phyloP scores from a whole-genome alignment of 768 basidiomycete genomes.

The Hemileccinum rubropunctum region DNA sequence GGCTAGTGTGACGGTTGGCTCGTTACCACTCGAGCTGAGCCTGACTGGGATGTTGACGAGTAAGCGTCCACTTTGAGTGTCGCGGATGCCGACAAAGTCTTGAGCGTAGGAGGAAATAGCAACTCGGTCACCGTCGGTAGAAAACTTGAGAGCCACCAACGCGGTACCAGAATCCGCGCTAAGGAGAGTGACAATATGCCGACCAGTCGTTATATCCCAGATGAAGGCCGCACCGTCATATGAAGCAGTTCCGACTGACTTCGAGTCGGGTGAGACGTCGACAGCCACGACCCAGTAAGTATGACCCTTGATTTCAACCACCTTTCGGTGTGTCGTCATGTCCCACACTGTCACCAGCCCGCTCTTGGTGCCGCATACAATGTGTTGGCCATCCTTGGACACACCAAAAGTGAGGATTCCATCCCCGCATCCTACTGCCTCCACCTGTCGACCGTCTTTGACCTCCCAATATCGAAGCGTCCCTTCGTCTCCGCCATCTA shows the following conservation, averaged over 20 bases:
- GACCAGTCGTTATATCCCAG: constrained; percentile 14
- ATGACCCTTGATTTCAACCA: constrained; percentile 10
- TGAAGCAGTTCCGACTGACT: constrained; percentile 9
- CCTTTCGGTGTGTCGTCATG: neutral
- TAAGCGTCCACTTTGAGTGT: constrained; percentile 3
- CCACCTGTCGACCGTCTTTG: neutral
- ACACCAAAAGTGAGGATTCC: constrained; percentile 7
- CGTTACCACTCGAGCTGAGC: constrained; percentile 12
- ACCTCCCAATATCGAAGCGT: constrained; percentile 7
- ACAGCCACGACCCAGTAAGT: constrained; percentile 13
- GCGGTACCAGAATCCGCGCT: neutral
- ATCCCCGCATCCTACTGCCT: neutral
- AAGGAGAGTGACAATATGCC: constrained; percentile 8
- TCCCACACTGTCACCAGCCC: constrained; percentile 13
- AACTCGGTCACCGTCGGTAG: constrained; percentile 3
- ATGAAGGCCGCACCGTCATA: constrained; percentile 9
- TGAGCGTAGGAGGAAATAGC: constrained; percentile 8
- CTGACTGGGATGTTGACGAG: constrained; percentile 8
- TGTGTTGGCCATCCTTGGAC: constrained; percentile 7
- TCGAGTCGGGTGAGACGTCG: constrained; percentile 14
- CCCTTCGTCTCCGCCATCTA: constrained; percentile 11
- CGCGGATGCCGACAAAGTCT: constrained; percentile 9
- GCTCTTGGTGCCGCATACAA: constrained; percentile 14
- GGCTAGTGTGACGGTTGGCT: constrained; percentile 13
- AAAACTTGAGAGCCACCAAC: constrained; percentile 13